Evolutionary conservation across 2,329 filamentous ascomycete species (phyloP).

Genomic region (Tolypocladium cylindrosporum): DNA sequence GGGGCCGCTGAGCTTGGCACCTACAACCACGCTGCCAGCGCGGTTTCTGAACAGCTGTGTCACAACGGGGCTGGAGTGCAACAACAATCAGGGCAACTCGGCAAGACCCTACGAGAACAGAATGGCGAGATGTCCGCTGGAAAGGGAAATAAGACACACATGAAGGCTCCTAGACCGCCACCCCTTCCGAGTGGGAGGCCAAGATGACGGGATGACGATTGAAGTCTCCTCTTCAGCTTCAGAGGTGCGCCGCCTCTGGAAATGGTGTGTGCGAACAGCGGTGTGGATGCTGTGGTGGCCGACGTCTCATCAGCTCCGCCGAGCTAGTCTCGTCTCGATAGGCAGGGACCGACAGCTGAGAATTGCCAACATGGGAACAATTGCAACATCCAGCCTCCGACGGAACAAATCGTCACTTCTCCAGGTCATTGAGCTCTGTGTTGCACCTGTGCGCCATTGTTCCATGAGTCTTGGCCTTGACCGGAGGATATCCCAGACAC

Average conservation of each 20-base stretch:
- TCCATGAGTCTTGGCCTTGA: background rate
- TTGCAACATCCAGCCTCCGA: too few relatives aligned
- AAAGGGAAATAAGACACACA: too few relatives aligned
- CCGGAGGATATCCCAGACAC: background rate
- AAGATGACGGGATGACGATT: background rate
- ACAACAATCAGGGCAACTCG: background rate
- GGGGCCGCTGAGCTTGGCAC: background rate
- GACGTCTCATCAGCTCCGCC: background rate
- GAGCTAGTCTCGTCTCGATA: background rate
- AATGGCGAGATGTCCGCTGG: background rate
- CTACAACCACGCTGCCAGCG: background rate
- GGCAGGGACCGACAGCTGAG: background rate
- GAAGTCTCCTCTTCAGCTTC: background rate
- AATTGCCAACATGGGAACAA: background rate
- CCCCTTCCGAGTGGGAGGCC: too few relatives aligned
- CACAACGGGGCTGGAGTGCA: background rate
- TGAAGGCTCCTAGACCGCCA: background rate
- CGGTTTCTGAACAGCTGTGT: background rate
- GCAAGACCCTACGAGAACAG: background rate
- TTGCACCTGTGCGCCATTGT: background rate
- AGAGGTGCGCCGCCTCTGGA: background rate
- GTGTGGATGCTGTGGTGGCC: background rate
- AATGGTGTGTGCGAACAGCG: background rate
- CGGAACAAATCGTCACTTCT: background rate
- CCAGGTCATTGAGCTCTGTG: background rate